Conservation (phyloP, 129 eudicot genomes). For the Flaveria ramosissima region DNA sequence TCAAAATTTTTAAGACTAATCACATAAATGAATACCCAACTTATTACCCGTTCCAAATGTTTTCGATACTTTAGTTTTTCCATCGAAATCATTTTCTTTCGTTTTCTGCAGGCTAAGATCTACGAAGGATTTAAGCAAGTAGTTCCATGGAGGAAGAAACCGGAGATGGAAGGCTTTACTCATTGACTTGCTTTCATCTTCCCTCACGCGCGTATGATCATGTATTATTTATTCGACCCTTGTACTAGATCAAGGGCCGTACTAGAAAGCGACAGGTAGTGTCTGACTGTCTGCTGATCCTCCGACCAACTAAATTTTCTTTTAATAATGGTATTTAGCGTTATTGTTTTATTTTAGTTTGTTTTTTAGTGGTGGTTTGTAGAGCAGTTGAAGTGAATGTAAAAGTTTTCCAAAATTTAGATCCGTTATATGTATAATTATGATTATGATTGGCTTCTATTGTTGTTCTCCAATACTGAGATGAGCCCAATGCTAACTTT, state of each 20-base stretch:
- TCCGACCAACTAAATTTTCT: not conserved
- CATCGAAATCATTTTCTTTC: not conserved
- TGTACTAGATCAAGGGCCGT: not conserved
- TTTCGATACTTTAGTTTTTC: not conserved
- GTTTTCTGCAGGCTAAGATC: constrained; percentile 48
- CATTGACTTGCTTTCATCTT: not conserved
- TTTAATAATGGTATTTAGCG: not conserved
- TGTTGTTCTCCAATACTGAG: not conserved
- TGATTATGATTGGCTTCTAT: not conserved
- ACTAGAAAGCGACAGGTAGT: not conserved
- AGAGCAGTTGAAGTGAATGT: not conserved
- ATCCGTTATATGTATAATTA: not conserved
- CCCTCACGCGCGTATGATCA: not conserved
- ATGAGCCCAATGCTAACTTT: too few species aligned
- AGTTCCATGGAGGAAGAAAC: constrained; percentile 69
- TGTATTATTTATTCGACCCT: not conserved
- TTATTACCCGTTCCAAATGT: not conserved
- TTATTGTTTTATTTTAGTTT: not conserved
- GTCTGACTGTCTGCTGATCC: not conserved
- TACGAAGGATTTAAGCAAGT: constrained; percentile 75
- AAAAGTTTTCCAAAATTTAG: not conserved
- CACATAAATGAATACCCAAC: too few species aligned
- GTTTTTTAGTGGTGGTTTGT: not conserved
- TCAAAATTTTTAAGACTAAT: too few species aligned
- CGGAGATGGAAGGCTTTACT: constrained; percentile 40